Evolutionary conservation across 768 basidiomycete species (phyloP).

Genomic region (Exidia glandulosa): DNA sequence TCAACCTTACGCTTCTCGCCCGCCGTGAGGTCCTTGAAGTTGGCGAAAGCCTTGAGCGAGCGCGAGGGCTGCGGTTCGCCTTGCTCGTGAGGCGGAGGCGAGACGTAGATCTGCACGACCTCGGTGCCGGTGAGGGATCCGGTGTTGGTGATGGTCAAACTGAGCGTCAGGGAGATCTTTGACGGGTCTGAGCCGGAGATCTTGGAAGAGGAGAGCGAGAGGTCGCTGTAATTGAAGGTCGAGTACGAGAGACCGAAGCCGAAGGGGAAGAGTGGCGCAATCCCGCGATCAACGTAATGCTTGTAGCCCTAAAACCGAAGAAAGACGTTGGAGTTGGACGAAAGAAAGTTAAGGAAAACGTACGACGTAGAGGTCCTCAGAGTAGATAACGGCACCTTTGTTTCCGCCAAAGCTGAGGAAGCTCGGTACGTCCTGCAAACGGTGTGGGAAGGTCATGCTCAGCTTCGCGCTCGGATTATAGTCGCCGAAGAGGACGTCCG

Average conservation of each 20-base stretch:
- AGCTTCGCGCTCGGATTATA: conserved; percentile 69
- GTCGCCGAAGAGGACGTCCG: conserved; percentile 69
- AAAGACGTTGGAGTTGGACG: conserved; percentile 15
- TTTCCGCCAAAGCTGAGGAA: conserved; percentile 61
- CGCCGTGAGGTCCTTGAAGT: conserved; percentile 38
- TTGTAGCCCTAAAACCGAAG: conserved; percentile 48
- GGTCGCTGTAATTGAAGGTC: conserved; percentile 43
- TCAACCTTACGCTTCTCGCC: conserved; percentile 33
- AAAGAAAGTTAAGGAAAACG: conserved; percentile 26
- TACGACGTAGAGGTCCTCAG: conserved; percentile 61
- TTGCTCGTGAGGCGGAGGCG: conserved; percentile 27
- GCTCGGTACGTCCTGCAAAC: conserved; percentile 60
- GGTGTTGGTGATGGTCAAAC: conserved; percentile 51
- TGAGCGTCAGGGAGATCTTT: conserved; percentile 32
- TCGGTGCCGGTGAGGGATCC: conserved; percentile 51
- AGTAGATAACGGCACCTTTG: conserved; percentile 50
- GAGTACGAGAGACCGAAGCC: conserved; percentile 76
- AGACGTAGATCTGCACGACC: conserved; percentile 61
- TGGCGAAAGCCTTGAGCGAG: conserved; percentile 47
- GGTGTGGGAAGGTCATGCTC: conserved; percentile 68
- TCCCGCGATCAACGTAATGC: conserved; percentile 56
- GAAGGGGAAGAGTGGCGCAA: conserved; percentile 60
- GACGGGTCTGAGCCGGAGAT: conserved; percentile 24
- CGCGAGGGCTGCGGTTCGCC: conserved; percentile 29
- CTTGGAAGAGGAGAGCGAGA: conserved; percentile 37